Conservation (phyloP, 2,329 filamentous ascomycete genomes). For the Venturia aucupariae region DNA sequence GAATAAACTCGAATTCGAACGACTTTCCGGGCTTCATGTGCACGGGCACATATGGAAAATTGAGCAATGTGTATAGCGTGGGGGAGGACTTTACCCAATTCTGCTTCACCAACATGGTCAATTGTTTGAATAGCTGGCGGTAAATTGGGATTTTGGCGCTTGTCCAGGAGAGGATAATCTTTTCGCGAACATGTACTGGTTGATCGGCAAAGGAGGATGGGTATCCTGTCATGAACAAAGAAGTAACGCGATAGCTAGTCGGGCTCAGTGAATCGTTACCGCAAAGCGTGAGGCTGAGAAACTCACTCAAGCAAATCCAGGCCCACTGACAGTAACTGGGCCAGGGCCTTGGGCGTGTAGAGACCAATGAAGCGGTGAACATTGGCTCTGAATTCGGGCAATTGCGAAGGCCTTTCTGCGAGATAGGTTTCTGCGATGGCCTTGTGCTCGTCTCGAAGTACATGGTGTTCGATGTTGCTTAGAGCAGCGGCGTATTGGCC, state of each 20-base stretch:
- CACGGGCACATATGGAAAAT: conserved; percentile 48
- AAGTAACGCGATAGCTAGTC: conserved; percentile 51
- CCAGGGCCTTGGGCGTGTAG: conserved; percentile 40
- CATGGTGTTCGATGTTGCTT: conserved; percentile 22
- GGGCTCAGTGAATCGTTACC: background rate
- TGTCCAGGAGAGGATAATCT: conserved; percentile 55
- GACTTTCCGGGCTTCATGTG: conserved; percentile 44
- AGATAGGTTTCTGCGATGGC: conserved; percentile 45
- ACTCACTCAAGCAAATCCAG: conserved; percentile 45
- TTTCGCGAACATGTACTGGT: conserved; percentile 49
- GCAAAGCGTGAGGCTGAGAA: background rate
- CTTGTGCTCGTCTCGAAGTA: conserved; percentile 19
- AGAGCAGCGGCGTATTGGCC: conserved; percentile 37
- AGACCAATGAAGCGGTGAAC: conserved; percentile 40
- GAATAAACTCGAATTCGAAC: conserved; percentile 53
- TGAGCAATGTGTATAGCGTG: conserved; percentile 45
- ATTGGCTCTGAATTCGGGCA: conserved; percentile 44
- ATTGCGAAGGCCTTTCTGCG: conserved; percentile 41
- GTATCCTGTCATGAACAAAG: conserved; percentile 59
- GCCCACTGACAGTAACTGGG: conserved; percentile 41
- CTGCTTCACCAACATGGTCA: conserved; percentile 47
- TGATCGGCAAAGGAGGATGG: conserved; percentile 53
- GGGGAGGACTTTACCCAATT: conserved; percentile 48
- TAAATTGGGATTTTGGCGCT: conserved; percentile 47
- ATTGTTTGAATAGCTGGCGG: conserved; percentile 45